Conservation (phyloP, 208 protist genomes). For the Tritrichomonas foetus region DNA sequence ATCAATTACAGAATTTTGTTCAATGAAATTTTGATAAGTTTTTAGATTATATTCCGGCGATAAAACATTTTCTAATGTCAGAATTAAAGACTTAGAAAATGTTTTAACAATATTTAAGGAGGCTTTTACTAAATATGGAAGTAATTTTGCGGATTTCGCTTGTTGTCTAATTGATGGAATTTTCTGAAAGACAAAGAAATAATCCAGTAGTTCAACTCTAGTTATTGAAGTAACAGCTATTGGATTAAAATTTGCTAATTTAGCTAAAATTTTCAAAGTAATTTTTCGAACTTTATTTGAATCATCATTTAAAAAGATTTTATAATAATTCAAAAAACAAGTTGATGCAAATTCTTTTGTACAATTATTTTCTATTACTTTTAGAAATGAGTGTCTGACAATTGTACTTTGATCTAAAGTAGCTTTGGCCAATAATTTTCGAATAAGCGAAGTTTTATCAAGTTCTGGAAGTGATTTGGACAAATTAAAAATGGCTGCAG, state of each 20-base stretch:
- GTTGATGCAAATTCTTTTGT: not conserved
- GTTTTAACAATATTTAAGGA: not conserved
- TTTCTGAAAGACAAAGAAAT: not conserved
- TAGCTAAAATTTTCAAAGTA: not conserved
- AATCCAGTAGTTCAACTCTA: not conserved
- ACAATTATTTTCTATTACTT: not conserved
- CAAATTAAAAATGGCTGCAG: not conserved
- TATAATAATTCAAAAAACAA: not conserved
- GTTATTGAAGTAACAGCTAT: not conserved
- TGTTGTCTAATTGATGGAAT: not conserved
- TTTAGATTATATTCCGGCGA: not conserved
- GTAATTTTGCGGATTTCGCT: not conserved
- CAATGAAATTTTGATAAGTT: not conserved
- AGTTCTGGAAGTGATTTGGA: not conserved
- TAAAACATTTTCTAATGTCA: not conserved
- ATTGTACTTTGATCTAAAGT: not conserved
- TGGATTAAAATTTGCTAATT: not conserved
- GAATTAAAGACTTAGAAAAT: not conserved
- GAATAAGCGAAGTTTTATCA: not conserved
- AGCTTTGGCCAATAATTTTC: not conserved
- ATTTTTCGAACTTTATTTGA: not conserved
- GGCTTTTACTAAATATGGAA: not conserved
- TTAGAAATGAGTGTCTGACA: not conserved
- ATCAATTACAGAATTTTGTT: not conserved
- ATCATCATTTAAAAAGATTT: constrained; percentile 21